Evolutionary conservation across 2,329 filamentous ascomycete species (phyloP), one percentile per base, ranked within the genome.

Genomic region (Pseudodiploospora longispora): DNA sequence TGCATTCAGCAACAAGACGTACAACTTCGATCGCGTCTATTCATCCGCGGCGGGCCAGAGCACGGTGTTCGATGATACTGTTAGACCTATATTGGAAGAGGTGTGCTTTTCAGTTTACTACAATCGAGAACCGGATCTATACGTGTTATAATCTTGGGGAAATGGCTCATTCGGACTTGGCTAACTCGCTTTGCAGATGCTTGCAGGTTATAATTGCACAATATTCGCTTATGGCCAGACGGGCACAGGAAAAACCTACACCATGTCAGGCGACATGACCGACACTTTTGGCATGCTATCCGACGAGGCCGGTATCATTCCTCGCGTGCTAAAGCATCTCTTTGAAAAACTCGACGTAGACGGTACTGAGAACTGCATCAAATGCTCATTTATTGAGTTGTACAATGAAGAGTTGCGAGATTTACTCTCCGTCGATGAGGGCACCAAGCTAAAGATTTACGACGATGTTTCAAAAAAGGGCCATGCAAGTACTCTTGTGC

Each of bases 161-260:
- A 19, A 19, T 19, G 19, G 19, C 19, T 19, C 6, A 29, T 4
- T 10, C 10, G 12, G 27, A 10, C 9, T 10, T 6, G 12, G 27
- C 6, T n/a, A 32, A 44, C 40, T 42, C 40, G 36, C 42, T 27
- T 46, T 27, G 27, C 54, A 95, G 88, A 95, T 97, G 75, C 76
- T 98, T 36, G 78, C 82, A 27, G 93, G 93, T 42, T 97, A 87
- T 69, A 98, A 98, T 64, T 98, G 93, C 68, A 98, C 93, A 5
- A 95, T 98, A 48, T 98, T 98, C 57, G 93, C 93, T 31, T 98
- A 98, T 62, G 93, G 93, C 28, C 93, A 98, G 64, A 98, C 93
- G 0, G 93, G 93, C 37, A 98, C 93, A 0, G 93, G 93, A 55
- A 98, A 98, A 65, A 98, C 93, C 10, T 98, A 98, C 65, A 98